Evolutionary conservation across 2,329 filamentous ascomycete species (phyloP).

Genomic region (Fusarium sp.): DNA sequence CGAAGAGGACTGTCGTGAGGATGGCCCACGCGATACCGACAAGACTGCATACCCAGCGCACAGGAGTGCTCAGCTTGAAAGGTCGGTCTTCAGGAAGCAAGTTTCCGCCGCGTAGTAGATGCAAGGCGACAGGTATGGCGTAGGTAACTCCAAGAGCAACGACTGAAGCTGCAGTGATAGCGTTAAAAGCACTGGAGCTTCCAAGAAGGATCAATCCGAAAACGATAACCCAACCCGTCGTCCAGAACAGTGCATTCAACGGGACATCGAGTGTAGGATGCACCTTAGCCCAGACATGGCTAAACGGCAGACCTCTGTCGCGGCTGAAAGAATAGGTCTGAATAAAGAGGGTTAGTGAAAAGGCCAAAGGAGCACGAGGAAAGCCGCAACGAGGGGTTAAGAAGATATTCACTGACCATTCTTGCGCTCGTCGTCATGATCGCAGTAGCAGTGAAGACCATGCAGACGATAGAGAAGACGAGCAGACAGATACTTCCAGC

Average conservation of each 20-base stretch:
- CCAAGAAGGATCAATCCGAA: conserved; percentile 79
- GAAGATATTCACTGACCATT: conserved; percentile 54
- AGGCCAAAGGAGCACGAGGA: no score
- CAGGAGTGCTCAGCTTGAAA: conserved; percentile 52
- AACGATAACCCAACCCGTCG: conserved; percentile 70
- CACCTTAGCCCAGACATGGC: conserved; percentile 69
- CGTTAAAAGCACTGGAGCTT: conserved; percentile 74
- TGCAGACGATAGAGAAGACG: conserved; percentile 74
- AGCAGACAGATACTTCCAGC: conserved; percentile 73
- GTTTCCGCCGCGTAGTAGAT: conserved; percentile 72
- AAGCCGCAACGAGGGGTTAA: no score
- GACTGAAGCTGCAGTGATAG: conserved; percentile 78
- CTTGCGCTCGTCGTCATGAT: conserved; percentile 75
- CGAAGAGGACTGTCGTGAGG: conserved; percentile 79
- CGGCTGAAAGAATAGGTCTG: conserved; percentile 70
- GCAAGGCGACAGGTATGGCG: conserved; percentile 78
- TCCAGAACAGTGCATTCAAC: conserved; percentile 74
- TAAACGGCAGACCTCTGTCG: conserved; percentile 76
- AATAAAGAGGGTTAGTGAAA: no score
- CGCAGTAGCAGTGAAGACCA: conserved; percentile 71
- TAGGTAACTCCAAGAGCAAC: conserved; percentile 79
- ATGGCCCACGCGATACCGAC: conserved; percentile 72
- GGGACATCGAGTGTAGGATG: conserved; percentile 72
- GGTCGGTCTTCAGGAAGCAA: conserved; percentile 67
- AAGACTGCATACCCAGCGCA: conserved; percentile 54